Evolutionary conservation across 768 basidiomycete species (phyloP).

Genomic region (Brasilioporus rufonigricans): DNA sequence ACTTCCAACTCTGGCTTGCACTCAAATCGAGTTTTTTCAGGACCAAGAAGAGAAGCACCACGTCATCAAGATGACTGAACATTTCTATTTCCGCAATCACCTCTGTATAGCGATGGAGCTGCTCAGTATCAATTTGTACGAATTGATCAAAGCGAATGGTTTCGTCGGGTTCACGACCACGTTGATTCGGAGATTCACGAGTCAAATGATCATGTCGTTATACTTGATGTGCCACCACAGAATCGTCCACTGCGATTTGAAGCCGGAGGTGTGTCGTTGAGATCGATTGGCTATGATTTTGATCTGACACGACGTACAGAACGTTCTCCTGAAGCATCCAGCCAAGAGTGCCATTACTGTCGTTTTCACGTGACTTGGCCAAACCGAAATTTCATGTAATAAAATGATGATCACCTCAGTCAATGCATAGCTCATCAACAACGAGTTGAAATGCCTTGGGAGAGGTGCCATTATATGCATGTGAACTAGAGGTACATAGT

Average conservation of each 20-base stretch:
- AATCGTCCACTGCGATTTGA: slow-evolving; percentile 97
- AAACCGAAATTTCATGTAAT: no score
- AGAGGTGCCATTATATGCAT: no score
- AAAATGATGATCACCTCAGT: no score
- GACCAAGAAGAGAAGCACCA: slow-evolving; percentile 96
- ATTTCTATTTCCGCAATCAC: slow-evolving; percentile 97
- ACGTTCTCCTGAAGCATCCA: slow-evolving; percentile 91
- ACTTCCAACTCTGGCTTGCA: not conserved
- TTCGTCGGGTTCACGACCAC: slow-evolving; percentile 97
- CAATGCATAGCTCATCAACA: no score
- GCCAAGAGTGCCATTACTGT: slow-evolving; percentile 96
- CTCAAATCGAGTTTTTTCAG: slow-evolving; percentile 45
- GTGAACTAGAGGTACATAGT: no score
- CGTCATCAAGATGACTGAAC: slow-evolving; percentile 97
- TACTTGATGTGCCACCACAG: slow-evolving; percentile 94
- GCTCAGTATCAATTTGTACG: slow-evolving; percentile 97
- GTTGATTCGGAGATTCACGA: slow-evolving; percentile 93
- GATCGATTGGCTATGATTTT: not conserved
- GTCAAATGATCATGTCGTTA: slow-evolving; percentile 90
- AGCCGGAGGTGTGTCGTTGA: slow-evolving; percentile 77
- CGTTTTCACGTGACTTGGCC: no score
- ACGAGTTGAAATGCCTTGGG: no score
- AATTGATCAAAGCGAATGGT: slow-evolving; percentile 98
- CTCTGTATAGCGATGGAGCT: slow-evolving; percentile 98
- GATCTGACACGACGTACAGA: slow-evolving; percentile 46